Base-by-base conservation (phyloP, 2,329 filamentous ascomycete species). In the Alternaria gansuensis region DNA sequence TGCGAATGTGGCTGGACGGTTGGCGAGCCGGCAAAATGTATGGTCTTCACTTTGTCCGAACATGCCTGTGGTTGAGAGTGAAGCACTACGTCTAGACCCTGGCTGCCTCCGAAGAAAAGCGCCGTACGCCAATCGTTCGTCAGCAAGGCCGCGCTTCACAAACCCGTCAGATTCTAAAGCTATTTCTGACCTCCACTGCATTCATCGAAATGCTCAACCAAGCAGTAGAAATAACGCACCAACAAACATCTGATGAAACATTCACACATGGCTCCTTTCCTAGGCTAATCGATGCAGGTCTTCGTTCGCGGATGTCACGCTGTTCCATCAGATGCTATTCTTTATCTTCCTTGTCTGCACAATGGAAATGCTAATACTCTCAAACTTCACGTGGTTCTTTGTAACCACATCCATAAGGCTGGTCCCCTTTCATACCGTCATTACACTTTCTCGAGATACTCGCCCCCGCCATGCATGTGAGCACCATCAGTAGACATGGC, bases 401-500 rank as follows among this genome's bases (percentile, higher is more conserved):
- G 29, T 21, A n/a, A 31, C 3, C 28, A 31, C 29, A 10, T 8
- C 39, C 24, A n/a, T 49, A 33, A 59, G 40, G 39, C 51, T 4
- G 26, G 17, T 31, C 21, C 31, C 51, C 13, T 40, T 31, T 17
- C 31, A 28, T 39, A 14, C 28, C 14, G n/a, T n/a, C 26, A 2
- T 36, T 29, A 11, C 11, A 29, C 7, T 44, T 28, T 39, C 5
- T 10, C 33, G 14, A 24, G 11, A 21, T 14, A 11, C 44, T n/a
- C 4, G 17, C 43, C 39, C 17, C 13, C 5, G 31, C 33, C 34
- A 69, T 68, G 61, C 44, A 53, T 29, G 37, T 26, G 60, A 56
- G 50, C 53, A 46, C 46, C 41, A 7, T 66, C 63, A 9, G 53
- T 59, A 28, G 60, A 70, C 52, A 66, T 70, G 17, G 44, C 60